These are phyloP conservation scores for Carnegiea gigantea DNA, from an alignment of 179 eudicot species.

Conservation along the genomic window DNA sequence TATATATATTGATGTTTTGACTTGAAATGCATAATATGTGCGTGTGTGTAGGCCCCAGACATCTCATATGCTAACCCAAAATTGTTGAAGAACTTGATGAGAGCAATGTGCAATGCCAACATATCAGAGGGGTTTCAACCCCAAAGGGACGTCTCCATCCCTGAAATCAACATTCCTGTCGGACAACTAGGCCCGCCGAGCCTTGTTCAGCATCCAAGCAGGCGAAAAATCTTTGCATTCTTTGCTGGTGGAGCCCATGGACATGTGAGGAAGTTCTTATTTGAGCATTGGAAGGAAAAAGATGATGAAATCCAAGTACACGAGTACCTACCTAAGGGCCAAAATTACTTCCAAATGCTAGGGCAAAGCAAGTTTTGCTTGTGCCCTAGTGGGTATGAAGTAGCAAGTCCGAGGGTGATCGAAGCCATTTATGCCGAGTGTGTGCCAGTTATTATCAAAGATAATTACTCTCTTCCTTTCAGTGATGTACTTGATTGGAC, in stretches of 20 bases:
- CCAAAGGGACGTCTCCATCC: constrained; percentile 39
- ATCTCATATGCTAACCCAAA: constrained; percentile 25
- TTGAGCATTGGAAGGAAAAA: constrained; percentile 34
- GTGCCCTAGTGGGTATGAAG: constrained; percentile 50
- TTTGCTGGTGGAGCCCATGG: constrained; percentile 45
- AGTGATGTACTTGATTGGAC: constrained; percentile 52
- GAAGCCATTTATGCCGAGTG: constrained; percentile 43
- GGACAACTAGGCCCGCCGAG: constrained; percentile 13
- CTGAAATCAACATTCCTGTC: constrained; percentile 29
- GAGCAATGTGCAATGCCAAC: constrained; percentile 53
- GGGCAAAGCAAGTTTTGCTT: constrained; percentile 40
- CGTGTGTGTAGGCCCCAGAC: constrained; percentile 30
- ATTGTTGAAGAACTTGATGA: constrained; percentile 34
- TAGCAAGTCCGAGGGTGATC: constrained; percentile 43
- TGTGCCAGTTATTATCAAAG: constrained; percentile 38
- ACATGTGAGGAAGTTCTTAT: constrained; percentile 25
- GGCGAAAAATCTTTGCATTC: constrained; percentile 38
- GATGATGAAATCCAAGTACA: constrained; percentile 33
- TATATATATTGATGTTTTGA: background rate
- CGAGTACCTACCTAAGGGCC: constrained; percentile 29
- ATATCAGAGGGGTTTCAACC: constrained; percentile 43
- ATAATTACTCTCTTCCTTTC: constrained; percentile 43
- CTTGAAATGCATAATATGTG: background rate
- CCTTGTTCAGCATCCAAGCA: background rate
- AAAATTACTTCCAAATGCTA: constrained; percentile 33